Conservation (phyloP, 2,329 filamentous ascomycete species). For the Trichoderma sp. region DNA sequence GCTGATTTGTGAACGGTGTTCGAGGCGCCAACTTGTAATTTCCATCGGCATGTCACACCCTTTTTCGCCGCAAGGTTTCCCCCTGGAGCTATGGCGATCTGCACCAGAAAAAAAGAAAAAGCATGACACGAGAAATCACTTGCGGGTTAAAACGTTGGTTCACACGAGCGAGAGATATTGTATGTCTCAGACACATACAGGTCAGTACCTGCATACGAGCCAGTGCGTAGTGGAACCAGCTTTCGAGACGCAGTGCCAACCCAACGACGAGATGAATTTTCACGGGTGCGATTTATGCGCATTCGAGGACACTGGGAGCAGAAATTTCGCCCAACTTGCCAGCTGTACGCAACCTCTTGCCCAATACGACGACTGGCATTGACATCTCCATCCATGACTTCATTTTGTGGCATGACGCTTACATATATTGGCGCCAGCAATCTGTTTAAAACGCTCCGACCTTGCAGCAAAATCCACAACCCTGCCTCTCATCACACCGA, state of each 20-base stretch:
- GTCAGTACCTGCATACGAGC: neutral
- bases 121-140: neutral
- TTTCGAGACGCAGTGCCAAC: neutral
- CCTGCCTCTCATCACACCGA: constrained; percentile 11
- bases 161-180: neutral
- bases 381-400: neutral
- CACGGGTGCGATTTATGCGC: neutral
- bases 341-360: neutral
- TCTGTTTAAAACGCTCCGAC: neutral
- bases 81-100: neutral
- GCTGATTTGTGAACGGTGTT: neutral
- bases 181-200: neutral
- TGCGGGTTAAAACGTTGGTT: neutral
- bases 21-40: neutral
- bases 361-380: neutral
- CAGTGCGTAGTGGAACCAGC: neutral
- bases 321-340: neutral
- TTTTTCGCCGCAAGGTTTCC: neutral
- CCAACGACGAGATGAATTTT: neutral
- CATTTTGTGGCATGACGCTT: neutral
- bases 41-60: neutral
- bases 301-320: neutral
- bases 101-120: neutral
- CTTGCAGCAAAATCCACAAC: neutral
- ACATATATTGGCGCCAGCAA: neutral